Conservation (phyloP, 805 yeast species). For the Vanderwaltozyma polyspora region DNA sequence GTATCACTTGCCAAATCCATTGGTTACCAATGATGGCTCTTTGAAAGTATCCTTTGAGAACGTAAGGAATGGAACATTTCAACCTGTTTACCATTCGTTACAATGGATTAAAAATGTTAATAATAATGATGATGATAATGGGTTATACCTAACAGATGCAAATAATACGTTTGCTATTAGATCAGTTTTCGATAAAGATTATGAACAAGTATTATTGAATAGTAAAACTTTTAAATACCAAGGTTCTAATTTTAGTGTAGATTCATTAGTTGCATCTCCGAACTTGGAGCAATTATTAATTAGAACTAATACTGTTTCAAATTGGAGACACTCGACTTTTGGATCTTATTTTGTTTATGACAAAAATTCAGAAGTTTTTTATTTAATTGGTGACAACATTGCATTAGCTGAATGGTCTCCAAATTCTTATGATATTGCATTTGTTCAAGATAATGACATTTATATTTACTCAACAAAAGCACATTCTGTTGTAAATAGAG, state of each 20-base stretch:
- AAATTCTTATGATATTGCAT: conserved; percentile 51
- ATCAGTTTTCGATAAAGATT: conserved; percentile 30
- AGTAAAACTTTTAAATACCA: conserved; percentile 36
- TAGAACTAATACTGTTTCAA: conserved; percentile 48
- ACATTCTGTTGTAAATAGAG: conserved; percentile 29
- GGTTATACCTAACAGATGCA: conserved; percentile 48
- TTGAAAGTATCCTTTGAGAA: conserved; percentile 31
- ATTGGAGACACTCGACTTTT: conserved; percentile 43
- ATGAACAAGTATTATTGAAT: conserved; percentile 37
- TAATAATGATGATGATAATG: conserved; percentile 44
- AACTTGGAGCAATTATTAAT: conserved; percentile 48
- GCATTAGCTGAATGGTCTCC: conserved; percentile 66
- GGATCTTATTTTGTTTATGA: conserved; percentile 35
- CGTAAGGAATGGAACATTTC: conserved; percentile 45
- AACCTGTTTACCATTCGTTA: conserved; percentile 40
- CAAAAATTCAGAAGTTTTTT: conserved; percentile 18
- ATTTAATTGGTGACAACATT: conserved; percentile 24
- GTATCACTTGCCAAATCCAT: not conserved
- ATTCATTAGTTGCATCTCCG: conserved; percentile 53
- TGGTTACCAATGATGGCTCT: conserved; percentile 11
- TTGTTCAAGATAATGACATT: conserved; percentile 59
- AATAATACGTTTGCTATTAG: conserved; percentile 43
- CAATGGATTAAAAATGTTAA: conserved; percentile 56
- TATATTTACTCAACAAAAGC: conserved; percentile 36
- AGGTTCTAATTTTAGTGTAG: conserved; percentile 35